phyloP scores from a whole-genome alignment of 768 basidiomycete genomes.

The Tulasnella sp. region DNA sequence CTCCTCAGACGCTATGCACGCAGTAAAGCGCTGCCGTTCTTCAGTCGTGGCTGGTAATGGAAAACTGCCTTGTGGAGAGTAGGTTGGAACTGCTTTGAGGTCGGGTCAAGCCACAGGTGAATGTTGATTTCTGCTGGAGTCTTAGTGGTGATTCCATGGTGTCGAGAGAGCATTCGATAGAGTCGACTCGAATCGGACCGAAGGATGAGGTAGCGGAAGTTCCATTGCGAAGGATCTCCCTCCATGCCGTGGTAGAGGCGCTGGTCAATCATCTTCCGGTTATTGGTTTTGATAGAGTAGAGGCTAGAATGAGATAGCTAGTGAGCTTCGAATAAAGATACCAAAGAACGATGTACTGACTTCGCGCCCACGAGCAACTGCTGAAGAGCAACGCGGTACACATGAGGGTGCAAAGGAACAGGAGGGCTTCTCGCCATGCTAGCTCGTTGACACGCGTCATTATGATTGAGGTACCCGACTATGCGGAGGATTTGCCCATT shows the following conservation, averaged over 20 bases:
- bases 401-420: constrained; percentile 27
- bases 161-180: neutral
- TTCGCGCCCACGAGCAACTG: neutral
- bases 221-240: neutral
- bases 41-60: constrained; percentile 23
- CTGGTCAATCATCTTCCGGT: constrained; percentile 7
- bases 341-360: neutral
- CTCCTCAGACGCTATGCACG: constrained; percentile 31
- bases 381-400: constrained; percentile 18
- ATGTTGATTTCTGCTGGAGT: constrained; percentile 20
- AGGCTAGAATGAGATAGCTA: constrained; percentile 3
- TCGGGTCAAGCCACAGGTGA: constrained; percentile 24
- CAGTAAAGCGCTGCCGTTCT: neutral
- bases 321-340: neutral
- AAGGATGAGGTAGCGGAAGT: constrained; percentile 19
- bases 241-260: neutral
- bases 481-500: constrained; percentile 19
- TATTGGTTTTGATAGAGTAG: constrained; percentile 16
- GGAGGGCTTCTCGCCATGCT: constrained; percentile 19
- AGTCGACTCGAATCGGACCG: constrained; percentile 14
- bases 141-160: constrained; percentile 5
- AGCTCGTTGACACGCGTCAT: constrained; percentile 21
- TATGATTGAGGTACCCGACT: constrained; percentile 23
- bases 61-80: neutral
- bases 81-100: neutral